These are phyloP conservation scores for Colletotrichum sp. DNA, from an alignment of 2,329 filamentous ascomycete species.

Conservation along the genomic window DNA sequence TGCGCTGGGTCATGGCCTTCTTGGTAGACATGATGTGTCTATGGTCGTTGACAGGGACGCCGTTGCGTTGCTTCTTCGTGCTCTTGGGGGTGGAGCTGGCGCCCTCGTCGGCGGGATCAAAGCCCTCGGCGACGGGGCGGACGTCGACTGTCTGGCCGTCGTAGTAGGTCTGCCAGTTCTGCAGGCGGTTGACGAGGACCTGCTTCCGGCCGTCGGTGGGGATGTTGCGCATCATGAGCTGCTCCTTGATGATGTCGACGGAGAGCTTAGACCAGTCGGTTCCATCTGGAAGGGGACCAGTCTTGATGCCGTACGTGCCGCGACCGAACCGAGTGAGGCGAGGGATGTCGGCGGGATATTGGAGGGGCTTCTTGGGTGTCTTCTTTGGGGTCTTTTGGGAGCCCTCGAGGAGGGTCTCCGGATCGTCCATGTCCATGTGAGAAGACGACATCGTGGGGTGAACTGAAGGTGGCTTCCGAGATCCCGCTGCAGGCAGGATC, in stretches of 20 bases:
- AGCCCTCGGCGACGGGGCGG: neutral
- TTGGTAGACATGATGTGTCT: neutral
- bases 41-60: neutral
- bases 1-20: neutral
- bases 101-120: neutral
- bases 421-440: neutral
- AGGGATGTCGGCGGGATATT: constrained; percentile 3
- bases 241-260: constrained; percentile 12
- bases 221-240: constrained; percentile 10
- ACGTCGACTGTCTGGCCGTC: neutral
- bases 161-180: neutral
- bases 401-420: neutral
- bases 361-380: neutral
- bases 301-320: constrained; percentile 10
- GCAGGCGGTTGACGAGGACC: constrained; percentile 2
- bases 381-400: neutral
- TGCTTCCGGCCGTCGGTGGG: neutral
- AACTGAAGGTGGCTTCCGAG: neutral
- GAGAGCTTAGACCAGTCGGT: constrained; percentile 7
- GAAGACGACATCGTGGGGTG: neutral
- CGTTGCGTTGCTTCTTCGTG: neutral
- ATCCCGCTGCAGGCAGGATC: neutral
- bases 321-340: constrained; percentile 3
- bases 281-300: constrained; percentile 11
- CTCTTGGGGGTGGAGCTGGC: neutral